Evolutionary conservation across 805 yeast genomes (phyloP), one percentile per base, ranked within the genome.

Genomic region (Teunomyces atbi): DNA sequence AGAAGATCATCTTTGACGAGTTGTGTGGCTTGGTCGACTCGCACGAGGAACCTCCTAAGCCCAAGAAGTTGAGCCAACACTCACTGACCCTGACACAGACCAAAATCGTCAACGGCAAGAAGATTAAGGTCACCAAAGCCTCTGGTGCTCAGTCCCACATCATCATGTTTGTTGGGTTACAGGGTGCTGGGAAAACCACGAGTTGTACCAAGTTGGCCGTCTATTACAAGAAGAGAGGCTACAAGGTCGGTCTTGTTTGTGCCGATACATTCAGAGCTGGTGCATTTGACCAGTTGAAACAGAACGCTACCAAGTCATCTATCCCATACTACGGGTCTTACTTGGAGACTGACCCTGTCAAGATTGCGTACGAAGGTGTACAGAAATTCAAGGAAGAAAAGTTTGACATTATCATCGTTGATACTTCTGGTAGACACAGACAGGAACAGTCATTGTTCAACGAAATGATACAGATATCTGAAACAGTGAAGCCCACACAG

Each of bases 191-290:
- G 78, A 94, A 94, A 65, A 94, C 99, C 27, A 94, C 99, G 0
- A 84, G 97, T 2, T 91, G 97, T 81, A 94, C 99, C 1, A 94
- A 94, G 59, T 74, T 92, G 57, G 99, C 99, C 0, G 96, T 89
- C 1, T 91, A 88, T 64, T 94, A 94, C 64, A 92, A 90, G 60
- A 81, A 91, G 61, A 77, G 97, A 60, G 97, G 97, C 2, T 89
- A 84, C 69, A 91, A 90, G 64, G 96, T 89, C 40, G 98, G 98
- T 44, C 74, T 94, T 62, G 98, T 94, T 20, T 94, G 99, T 80
- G 99, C 99, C 1, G 99, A 94, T 74, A 94, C 99, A 26, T 94
- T 92, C 77, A 84, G 99, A 77, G 99, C 99, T 30, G 99, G 99
- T 77, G 99, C 99, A 2, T 92, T 92, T 73, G 99, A 92, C 69